Conservation (phyloP, 768 basidiomycete genomes). For the Psilocybe sp. region DNA sequence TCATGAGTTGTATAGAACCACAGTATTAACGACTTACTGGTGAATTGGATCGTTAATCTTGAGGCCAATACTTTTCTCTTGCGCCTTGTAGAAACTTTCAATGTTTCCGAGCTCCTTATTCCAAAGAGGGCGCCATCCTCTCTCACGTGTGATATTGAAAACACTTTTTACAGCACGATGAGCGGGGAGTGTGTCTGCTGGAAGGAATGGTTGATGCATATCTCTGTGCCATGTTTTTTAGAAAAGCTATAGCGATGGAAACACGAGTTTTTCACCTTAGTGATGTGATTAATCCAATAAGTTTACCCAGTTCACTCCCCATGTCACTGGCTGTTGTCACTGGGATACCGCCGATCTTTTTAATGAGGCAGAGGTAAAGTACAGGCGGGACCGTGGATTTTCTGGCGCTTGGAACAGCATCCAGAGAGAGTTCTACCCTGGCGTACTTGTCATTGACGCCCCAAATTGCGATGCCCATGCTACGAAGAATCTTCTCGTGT, state of each 20-base stretch:
- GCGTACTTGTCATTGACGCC: conserved; percentile 18
- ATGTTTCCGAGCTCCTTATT: conserved; percentile 21
- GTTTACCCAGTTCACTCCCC: conserved; percentile 15
- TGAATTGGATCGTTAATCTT: conserved; percentile 15
- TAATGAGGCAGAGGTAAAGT: conserved; percentile 5
- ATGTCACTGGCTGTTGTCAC: conserved; percentile 12
- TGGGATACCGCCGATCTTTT: conserved; percentile 16
- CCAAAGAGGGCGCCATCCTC: conserved; percentile 19
- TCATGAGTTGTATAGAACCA: neutral
- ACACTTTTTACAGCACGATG: conserved; percentile 16
- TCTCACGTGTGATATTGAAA: conserved; percentile 24
- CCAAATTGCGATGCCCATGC: conserved; percentile 20
- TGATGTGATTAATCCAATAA: conserved; percentile 13
- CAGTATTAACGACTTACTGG: conserved; percentile 10
- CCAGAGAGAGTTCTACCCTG: conserved; percentile 9
- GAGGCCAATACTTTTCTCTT: conserved; percentile 15
- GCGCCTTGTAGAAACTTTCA: conserved; percentile 11
- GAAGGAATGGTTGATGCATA: conserved; percentile 12
- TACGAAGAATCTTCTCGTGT: conserved; percentile 18
- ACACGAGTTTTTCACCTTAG: conserved; percentile 11
- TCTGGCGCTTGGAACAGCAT: conserved; percentile 11
- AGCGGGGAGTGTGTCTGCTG: conserved; percentile 13
- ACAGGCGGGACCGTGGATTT: conserved; percentile 9
- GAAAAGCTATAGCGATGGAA: conserved; percentile 1
- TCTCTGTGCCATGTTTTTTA: too few species aligned